A percentile compares a stretch with the other conserved stretches of the same genome.
phyloP scores from a whole-genome alignment of 495 filamentous ascomycete species.

The Talaromyces adpressus region DNA sequence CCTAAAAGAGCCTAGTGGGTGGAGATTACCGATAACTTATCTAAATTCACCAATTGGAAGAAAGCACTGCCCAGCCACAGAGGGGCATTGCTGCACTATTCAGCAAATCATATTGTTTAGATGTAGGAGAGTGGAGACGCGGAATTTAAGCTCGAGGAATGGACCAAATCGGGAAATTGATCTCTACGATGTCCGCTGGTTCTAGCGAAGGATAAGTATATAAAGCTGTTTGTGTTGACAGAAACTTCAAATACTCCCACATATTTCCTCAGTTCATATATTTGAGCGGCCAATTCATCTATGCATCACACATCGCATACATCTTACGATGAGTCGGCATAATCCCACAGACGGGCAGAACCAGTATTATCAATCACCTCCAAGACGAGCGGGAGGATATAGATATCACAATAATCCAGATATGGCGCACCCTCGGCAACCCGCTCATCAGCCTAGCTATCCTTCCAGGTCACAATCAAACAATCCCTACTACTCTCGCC shows the following conservation, averaged over 20 bases:
- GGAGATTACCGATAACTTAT: too few relatives aligned
- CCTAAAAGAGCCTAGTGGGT: background rate
- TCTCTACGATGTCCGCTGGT: background rate
- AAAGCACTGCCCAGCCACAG: background rate
- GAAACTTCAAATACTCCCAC: too few relatives aligned
- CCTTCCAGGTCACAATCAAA: background rate
- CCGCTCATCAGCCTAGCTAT: background rate
- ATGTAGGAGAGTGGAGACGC: background rate
- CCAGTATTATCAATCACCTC: background rate
- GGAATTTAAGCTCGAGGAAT: background rate
- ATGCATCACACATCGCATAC: background rate
- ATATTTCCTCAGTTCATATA: too few relatives aligned
- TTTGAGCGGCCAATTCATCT: too few relatives aligned
- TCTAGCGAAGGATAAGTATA: background rate
- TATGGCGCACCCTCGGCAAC: background rate
- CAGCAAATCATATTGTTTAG: background rate
- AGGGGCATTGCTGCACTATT: background rate
- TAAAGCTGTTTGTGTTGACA: background rate
- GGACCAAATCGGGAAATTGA: slow-evolving; percentile 3
- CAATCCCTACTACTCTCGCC: background rate
- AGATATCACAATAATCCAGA: background rate
- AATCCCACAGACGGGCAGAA: background rate
- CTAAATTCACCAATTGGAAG: background rate
- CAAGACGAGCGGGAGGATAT: background rate
- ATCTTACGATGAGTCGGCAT: background rate